Base-by-base conservation (phyloP, 2,329 filamentous ascomycete genomes). In the Aspergillus vadensis region DNA sequence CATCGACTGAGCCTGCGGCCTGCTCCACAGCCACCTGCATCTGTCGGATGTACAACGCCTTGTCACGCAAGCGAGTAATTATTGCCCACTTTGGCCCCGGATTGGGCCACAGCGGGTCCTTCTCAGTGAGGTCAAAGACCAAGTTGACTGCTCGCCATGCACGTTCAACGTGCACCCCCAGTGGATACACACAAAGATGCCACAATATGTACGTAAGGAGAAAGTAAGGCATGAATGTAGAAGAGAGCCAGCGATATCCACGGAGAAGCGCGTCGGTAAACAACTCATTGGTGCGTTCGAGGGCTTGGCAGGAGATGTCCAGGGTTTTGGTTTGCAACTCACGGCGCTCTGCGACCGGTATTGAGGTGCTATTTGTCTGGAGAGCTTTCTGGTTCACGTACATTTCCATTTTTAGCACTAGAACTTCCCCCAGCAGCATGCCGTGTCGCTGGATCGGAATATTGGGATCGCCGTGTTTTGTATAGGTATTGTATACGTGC, bases 401-500 rank as follows among this genome's bases (percentile, higher is more conserved):
- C 38, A 77, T 67, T 56, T 76, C 76, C 6, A 75, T 59, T 61
- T 80, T 80, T 9, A 67, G 65, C 1, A 74, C 41, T 6, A 79
- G 65, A 9, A 77, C 62, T 0, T 66, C 67, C 0, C 69, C 66
- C 0, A 76, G 67, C 0, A 69, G 58, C 8, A 72, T 58, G 1
- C 73, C 73, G 57, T 76, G 66, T 3, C 77, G 74, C 25, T 76
- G 70, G 1, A 70, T 63, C 3, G 85, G 85, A 1, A 86, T 76
- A 0, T 80, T 79, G 65, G 82, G 82, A 57, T 87, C 85, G 61
- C 80, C 82, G 32, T 83, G 73, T 39, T 76, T 74, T 10, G 85
- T 66, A 55, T 83, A 85, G 51, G 78, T 77, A 14, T 81, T 77
- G 58, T 85, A 80, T 2, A 85, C 73, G 8, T 73, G 71, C 15